Evolutionary conservation across 306 rosid genomes (phyloP), one percentile per base, ranked within the genome.

Genomic region (Cicer arietinum): DNA sequence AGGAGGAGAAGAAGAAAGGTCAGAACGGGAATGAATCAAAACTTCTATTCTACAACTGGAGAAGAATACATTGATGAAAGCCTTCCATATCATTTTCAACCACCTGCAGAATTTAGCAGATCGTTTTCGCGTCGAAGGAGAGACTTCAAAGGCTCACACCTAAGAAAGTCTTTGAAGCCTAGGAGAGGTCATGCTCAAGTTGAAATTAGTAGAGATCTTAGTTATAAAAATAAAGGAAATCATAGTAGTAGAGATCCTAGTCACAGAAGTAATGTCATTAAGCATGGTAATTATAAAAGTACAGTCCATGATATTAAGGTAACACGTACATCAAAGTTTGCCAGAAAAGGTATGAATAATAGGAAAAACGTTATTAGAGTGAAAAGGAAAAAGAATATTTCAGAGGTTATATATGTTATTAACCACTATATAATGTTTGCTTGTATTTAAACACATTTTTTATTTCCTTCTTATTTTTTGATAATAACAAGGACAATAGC

Each of bases 141-240:
- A 78, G 83, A 83, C 30, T 80, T 85, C 41, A 85, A 75, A 80
- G 59, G 72, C 63, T 78, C 77, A 8, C 88, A 80, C 48, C 58
- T 82, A 11, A 88, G 85, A 72, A 86, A 48, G 50, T 82, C 87
- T 10, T 73, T 86, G 82, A 59, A 80, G 78, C 86, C 91, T 6
- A 86, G 84, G 76, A 76, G 73, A 47, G 82, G 58, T 73, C 85
- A 35, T 48, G 41, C 90, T 73, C 71, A 71, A 79, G 85, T 85
- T 53, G 81, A 76, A 59, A 85, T 85, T n/a, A 66, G 76, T 61
- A 75, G 83, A 69, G 63, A 81, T 78, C 56, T 61, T 64, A 75
- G 81, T 42, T 63, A 69, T 79, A 77, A 60, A 41, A 72, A 42
- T 44, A 77, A 69, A 77, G 72, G 70, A 44, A 79, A 79, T 77